These are phyloP conservation scores for Conoideocrella luteorostrata DNA, from an alignment of 2,329 filamentous ascomycete species.

Conservation along the genomic window DNA sequence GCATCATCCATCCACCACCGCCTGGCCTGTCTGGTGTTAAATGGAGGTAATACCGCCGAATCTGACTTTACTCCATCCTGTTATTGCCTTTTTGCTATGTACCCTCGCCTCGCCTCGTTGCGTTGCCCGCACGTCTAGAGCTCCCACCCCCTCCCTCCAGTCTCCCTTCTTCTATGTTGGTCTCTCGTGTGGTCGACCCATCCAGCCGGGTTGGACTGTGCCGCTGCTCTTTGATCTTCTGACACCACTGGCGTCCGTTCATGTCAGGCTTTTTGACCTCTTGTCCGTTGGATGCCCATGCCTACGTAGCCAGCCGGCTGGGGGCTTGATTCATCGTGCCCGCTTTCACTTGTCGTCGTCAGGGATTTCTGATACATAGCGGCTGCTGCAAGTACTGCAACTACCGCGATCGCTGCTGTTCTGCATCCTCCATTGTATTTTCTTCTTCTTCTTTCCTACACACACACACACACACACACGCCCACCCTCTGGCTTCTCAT, in stretches of 20 bases:
- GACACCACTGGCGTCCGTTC: slow-evolving; percentile 6
- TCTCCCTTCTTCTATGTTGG: neutral
- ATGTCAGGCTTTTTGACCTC: neutral
- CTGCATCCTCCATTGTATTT: neutral
- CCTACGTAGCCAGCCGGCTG: neutral
- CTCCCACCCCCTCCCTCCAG: neutral
- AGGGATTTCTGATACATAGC: neutral
- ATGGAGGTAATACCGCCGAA: too few relatives aligned
- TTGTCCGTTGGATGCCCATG: slow-evolving; percentile 3
- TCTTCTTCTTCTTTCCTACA: slow-evolving; percentile 5
- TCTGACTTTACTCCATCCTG: too few relatives aligned
- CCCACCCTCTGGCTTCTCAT: neutral
- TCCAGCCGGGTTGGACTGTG: slow-evolving; percentile 4
- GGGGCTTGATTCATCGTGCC: slow-evolving; percentile 7
- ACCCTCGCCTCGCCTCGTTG: too few relatives aligned
- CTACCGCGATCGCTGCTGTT: too few relatives aligned
- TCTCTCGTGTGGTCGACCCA: slow-evolving; percentile 5
- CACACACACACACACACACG: neutral
- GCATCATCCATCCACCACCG: too few relatives aligned
- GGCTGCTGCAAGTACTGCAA: neutral
- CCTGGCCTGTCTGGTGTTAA: too few relatives aligned
- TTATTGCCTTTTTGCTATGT: too few relatives aligned
- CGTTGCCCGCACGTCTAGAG: too few relatives aligned
- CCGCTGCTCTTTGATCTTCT: slow-evolving; percentile 5
- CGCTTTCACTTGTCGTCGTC: neutral